Base-by-base conservation (phyloP, 768 basidiomycete species). In the Amanita brunnescens region DNA sequence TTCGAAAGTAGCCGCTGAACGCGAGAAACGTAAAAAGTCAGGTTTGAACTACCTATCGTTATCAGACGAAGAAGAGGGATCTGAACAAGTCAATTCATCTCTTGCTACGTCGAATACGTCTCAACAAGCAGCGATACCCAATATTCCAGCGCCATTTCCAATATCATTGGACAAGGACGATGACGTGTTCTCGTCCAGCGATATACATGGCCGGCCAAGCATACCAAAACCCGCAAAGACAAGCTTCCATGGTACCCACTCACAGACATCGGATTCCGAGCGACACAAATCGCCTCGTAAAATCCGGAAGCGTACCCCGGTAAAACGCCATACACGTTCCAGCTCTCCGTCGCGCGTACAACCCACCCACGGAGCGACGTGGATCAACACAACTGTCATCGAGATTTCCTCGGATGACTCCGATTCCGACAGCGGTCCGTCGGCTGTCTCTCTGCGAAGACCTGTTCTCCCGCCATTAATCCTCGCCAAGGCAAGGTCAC, bases 401-500 rank as follows among this genome's bases (percentile, higher is more conserved):
- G 50, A 51, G 30, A 41, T 51, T 9, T 51, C 50, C 13, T 51
- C 50, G 5, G 42, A 51, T 12, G 50, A 51, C 33, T 49, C 49
- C 14, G 37, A 39, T 13, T 20, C 49, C 10, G 29, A 23, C 16
- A 14, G 3, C 14, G 16, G 26, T 6, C 23, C 16, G 10, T 9
- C 16, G 3, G 23, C 34, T 34, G 9, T 23, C 5, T 14, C 20
- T 14, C 0, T 18, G 46, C 5, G 20, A n/a, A 8, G 24, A 39
- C 29, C 47, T 2, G 29, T 5, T 10, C 5, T 49, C 16, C 49
- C 20, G 26, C 49, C 49, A 32, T 20, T 49, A 16, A 32, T 49
- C 12, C 32, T 49, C 6, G 49, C 49, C 7, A 49, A 23, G 18
- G 39, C 39, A 29, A 49, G 47, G 37, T 49, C 47, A 21, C 13